phyloP scores from a whole-genome alignment of 108 stramenopile species.

The Cyclotella kingstonii region DNA sequence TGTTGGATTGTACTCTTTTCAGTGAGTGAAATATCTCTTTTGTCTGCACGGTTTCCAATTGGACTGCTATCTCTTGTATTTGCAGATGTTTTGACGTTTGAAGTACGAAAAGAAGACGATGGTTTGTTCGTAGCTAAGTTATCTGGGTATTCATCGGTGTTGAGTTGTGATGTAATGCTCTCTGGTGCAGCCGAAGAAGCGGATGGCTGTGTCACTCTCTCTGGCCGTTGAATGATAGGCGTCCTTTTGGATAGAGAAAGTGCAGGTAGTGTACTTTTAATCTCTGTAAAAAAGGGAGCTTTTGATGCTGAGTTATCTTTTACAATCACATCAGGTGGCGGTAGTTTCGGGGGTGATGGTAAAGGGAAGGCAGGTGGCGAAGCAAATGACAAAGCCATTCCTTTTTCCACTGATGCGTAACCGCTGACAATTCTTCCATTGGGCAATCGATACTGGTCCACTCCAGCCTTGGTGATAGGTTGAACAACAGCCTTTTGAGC shows the following conservation, averaged over 20 bases:
- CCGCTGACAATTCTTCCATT: conserved; percentile 3
- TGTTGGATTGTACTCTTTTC: conserved; percentile 5
- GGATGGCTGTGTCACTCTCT: too few species aligned
- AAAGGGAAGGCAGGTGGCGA: not conserved
- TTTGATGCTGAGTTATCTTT: conserved; percentile 1
- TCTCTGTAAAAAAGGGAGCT: not conserved
- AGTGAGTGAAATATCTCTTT: not conserved
- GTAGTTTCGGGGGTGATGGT: conserved; percentile 14
- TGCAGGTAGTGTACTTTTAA: not conserved
- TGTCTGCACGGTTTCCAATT: not conserved
- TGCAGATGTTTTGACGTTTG: conserved; percentile 13
- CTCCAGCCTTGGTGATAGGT: conserved; percentile 38
- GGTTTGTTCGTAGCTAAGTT: too few species aligned
- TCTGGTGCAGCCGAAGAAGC: too few species aligned
- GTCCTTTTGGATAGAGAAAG: not conserved
- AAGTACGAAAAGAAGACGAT: too few species aligned
- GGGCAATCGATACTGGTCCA: conserved; percentile 39
- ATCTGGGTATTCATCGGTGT: too few species aligned
- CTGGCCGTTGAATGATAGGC: too few species aligned
- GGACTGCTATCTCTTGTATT: not conserved
- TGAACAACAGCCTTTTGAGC: conserved; percentile 38
- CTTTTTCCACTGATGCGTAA: conserved; percentile 3
- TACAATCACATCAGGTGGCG: not conserved
- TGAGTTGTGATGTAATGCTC: too few species aligned
- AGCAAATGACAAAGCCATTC: not conserved